Evolutionary conservation across 495 filamentous ascomycete species (phyloP).

Genomic region (Penicillium paxilli): DNA sequence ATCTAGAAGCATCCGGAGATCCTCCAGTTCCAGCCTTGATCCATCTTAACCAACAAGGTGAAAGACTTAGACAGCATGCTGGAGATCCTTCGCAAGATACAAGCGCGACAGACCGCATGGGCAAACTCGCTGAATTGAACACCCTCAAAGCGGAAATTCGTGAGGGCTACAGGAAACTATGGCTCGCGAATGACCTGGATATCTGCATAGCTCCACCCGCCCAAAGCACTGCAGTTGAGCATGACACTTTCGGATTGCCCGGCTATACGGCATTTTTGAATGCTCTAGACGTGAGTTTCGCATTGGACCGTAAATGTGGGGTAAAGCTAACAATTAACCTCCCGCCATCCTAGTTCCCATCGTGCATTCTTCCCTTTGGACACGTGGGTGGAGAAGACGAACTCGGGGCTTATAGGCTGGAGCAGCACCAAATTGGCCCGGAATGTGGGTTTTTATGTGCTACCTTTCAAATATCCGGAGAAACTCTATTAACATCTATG

Average conservation of each 20-base stretch:
- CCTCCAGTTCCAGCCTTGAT: slow-evolving; percentile 17
- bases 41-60: slow-evolving; percentile 6
- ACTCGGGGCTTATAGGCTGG: slow-evolving; percentile 8
- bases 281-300: slow-evolving; percentile 41
- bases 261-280: slow-evolving; percentile 46
- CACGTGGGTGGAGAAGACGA: slow-evolving; percentile 14
- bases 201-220: slow-evolving; percentile 39
- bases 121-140: slow-evolving; percentile 17
- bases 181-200: slow-evolving; percentile 38
- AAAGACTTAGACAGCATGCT: not conserved
- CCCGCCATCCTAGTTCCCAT: slow-evolving; percentile 27
- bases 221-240: slow-evolving; percentile 42
- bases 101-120: slow-evolving; percentile 13
- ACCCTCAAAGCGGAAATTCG: slow-evolving; percentile 15
- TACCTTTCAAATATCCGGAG: not conserved
- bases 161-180: slow-evolving; percentile 31
- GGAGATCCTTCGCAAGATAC: slow-evolving; percentile 9
- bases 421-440: slow-evolving; percentile 13
- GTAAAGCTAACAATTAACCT: not conserved
- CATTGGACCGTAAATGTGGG: not conserved
- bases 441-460: slow-evolving; percentile 6
- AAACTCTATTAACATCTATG: not conserved
- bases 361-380: slow-evolving; percentile 31
- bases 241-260: slow-evolving; percentile 45
- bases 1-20: slow-evolving; percentile 16